phyloP scores from a whole-genome alignment of 306 rosid species.

The Geum urbanum region DNA sequence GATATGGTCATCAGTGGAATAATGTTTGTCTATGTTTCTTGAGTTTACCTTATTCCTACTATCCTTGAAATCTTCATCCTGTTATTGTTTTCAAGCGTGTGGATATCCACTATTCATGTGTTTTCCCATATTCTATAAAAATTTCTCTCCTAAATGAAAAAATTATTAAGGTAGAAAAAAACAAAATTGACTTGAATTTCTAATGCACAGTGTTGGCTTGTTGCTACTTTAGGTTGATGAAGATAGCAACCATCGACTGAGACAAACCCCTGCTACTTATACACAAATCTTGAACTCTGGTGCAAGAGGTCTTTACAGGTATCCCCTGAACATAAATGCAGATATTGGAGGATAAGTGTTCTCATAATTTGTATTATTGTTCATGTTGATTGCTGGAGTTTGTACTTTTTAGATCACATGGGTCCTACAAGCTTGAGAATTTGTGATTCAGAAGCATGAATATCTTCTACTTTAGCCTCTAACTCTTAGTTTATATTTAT shows the following conservation, averaged over 20 bases:
- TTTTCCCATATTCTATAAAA: neutral
- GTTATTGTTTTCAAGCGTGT: neutral
- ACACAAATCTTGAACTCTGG: slow-evolving; percentile 61
- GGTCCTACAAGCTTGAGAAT: neutral
- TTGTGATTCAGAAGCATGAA: neutral
- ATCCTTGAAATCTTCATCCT: too few species aligned
- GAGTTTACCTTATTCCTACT: neutral
- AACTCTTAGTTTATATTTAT: neutral
- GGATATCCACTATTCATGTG: neutral
- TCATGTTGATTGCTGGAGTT: neutral
- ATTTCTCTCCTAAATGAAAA: neutral
- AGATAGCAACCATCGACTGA: slow-evolving; percentile 49
- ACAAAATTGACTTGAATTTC: neutral
- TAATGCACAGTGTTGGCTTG: neutral
- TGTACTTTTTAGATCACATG: neutral
- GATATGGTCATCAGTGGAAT: neutral
- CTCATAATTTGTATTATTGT: neutral
- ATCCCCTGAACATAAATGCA: neutral
- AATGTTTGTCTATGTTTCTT: neutral
- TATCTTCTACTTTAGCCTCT: slow-evolving; percentile 12
- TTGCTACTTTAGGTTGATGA: slow-evolving; percentile 68
- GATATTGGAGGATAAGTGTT: neutral
- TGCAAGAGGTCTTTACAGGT: slow-evolving; percentile 91
- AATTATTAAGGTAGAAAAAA: neutral
- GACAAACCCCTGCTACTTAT: slow-evolving; percentile 75